Base-by-base conservation (phyloP, 345 rosid species). In the Draba incana region DNA sequence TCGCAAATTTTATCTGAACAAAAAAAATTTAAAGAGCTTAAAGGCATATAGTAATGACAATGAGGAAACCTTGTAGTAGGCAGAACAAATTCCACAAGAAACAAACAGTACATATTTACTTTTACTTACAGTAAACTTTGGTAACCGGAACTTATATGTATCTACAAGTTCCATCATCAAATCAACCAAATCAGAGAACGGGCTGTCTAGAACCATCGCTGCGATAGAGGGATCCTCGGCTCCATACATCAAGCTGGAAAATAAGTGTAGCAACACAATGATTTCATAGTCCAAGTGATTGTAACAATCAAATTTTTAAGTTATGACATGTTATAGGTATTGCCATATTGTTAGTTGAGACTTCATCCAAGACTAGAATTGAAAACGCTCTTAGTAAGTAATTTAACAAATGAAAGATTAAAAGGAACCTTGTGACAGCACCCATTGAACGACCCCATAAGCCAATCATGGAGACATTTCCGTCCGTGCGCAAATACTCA, bases 381-480 rank as follows among this genome's bases (percentile, higher is more conserved):
- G 64, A 64, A 64, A 47, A 68, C 15, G 50, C 80, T 89, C 86
- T 83, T 52, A 33, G 12, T 12, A 55, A 8, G 14, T 14, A 37
- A 16, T 7, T 35, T 15, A 31, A 62, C 5, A 57, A 57, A 51
- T 20, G 66, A 62, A 72, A 58, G 39, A 41, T 50, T 14, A 64
- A 57, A 68, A 48, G 58, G 64, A 63, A 92, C 98, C 97, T 75
- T 61, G 97, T 86, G 66, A 88, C 97, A 64, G 98, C 90, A 53
- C 97, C 98, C 98, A 92, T 90, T 75, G 98, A 90, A 58, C 92
- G 98, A 64, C 98, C 98, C 97, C 98, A 92, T 75, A 92, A 78
- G 66, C 90, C 96, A 80, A 92, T 90, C 85, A 92, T 65, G 77
- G 98, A 86, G 63, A 90, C 93, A 78, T 85, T 86, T 81, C 88